Conservation (phyloP, 2,329 filamentous ascomycete species). For the Colletotrichum sp. region DNA sequence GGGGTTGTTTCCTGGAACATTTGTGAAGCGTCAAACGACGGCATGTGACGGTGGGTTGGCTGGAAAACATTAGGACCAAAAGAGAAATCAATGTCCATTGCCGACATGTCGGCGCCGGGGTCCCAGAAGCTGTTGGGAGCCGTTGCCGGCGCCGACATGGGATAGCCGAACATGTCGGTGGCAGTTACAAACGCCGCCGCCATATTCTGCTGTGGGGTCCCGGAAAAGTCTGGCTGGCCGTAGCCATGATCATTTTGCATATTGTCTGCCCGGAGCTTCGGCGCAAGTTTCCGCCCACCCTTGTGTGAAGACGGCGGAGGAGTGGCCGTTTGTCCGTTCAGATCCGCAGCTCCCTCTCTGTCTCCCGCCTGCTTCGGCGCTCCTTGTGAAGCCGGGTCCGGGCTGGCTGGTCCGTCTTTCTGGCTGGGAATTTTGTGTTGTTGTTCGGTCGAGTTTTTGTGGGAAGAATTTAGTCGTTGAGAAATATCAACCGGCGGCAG, state of each 20-base stretch:
- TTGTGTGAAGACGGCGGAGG: constrained; percentile 65
- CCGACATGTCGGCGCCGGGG: constrained; percentile 50
- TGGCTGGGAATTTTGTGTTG: constrained; percentile 34
- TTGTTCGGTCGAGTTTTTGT: constrained; percentile 43
- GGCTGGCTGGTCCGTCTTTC: constrained; percentile 28
- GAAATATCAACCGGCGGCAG: constrained; percentile 66
- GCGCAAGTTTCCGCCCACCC: constrained; percentile 59
- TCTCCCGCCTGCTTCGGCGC: constrained; percentile 52
- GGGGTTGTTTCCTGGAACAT: constrained; percentile 56
- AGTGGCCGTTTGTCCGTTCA: constrained; percentile 58
- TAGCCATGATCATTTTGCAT: constrained; percentile 66
- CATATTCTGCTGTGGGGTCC: constrained; percentile 53
- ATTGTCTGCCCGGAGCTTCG: constrained; percentile 47
- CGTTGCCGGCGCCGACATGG: constrained; percentile 62
- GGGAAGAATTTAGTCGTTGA: constrained; percentile 63
- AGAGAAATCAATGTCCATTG: constrained; percentile 66
- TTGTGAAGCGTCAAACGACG: constrained; percentile 59
- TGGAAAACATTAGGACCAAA: constrained; percentile 50
- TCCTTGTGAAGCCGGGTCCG: constrained; percentile 27
- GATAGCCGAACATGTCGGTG: constrained; percentile 64
- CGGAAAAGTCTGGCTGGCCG: constrained; percentile 55
- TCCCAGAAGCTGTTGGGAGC: constrained; percentile 64
- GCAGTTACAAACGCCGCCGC: constrained; percentile 51
- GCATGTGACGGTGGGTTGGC: constrained; percentile 50
- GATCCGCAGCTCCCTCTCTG: constrained; percentile 41